Conservation (phyloP, 2,329 filamentous ascomycete genomes). For the Trichothecium roseum region DNA sequence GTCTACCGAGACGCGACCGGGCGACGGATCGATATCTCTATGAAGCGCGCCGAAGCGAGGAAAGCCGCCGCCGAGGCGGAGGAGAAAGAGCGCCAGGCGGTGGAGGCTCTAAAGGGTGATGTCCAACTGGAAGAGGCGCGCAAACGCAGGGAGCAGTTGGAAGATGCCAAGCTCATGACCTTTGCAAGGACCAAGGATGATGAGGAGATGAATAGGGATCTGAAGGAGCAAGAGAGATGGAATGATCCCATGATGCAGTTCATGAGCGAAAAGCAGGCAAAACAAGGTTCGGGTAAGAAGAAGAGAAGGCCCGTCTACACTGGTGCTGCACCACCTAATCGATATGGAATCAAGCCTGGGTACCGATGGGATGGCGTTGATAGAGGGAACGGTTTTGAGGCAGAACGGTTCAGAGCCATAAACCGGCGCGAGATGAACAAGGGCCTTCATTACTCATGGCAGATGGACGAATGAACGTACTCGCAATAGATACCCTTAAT, state of each 20-base stretch:
- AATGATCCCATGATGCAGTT: constrained; percentile 89
- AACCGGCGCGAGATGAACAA: constrained; percentile 69
- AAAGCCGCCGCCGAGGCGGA: constrained; percentile 54
- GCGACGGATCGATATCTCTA: constrained; percentile 82
- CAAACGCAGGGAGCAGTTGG: constrained; percentile 54
- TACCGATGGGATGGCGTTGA: constrained; percentile 97
- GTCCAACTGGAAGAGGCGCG: constrained; percentile 65
- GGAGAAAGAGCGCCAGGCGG: constrained; percentile 57
- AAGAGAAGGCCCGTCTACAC: constrained; percentile 58
- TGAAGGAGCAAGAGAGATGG: constrained; percentile 72
- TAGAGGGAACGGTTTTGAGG: constrained; percentile 86
- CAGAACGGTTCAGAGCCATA: constrained; percentile 79
- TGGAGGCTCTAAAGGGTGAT: constrained; percentile 69
- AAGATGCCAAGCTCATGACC: constrained; percentile 74
- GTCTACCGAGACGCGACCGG: constrained; percentile 94
- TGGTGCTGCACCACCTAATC: constrained; percentile 76
- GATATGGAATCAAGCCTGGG: constrained; percentile 86
- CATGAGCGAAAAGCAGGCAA: constrained; percentile 39
- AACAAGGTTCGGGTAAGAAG: constrained; percentile 18
- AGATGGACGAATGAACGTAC: constrained; percentile 70
- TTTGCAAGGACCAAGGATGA: constrained; percentile 78
- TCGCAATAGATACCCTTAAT: constrained; percentile 3
- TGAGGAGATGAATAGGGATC: constrained; percentile 70
- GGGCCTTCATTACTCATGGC: constrained; percentile 83
- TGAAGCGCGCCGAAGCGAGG: constrained; percentile 83